A percentile compares a stretch with the other conserved stretches of the same genome.
These are phyloP conservation scores for Danielozyma ontarioensis DNA, from an alignment of 805 yeast genomes.

Conservation along the genomic window DNA sequence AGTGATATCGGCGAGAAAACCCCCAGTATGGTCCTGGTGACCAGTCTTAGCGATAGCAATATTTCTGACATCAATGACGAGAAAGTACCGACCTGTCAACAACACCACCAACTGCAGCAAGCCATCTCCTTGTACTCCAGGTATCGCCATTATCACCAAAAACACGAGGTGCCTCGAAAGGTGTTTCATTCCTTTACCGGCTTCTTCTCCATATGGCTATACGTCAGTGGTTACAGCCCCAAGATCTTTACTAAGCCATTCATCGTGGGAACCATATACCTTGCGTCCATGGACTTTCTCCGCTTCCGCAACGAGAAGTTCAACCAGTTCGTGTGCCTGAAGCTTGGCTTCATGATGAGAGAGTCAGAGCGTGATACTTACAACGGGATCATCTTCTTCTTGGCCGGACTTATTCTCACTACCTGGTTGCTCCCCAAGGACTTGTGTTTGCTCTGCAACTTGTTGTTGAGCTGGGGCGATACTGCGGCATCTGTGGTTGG, in stretches of 20 bases:
- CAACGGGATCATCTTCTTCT: conserved; percentile 15
- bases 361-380: conserved; percentile 8
- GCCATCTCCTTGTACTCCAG: not conserved
- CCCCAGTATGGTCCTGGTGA: no score
- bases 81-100: no score
- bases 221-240: conserved; percentile 9
- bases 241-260: conserved; percentile 8
- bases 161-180: conserved; percentile 17
- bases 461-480: conserved; percentile 18
- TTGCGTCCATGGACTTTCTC: conserved; percentile 9
- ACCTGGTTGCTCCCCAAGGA: conserved; percentile 12
- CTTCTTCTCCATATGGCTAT: conserved; percentile 12
- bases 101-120: no score
- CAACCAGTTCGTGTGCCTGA: conserved; percentile 7
- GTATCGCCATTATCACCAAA: not conserved
- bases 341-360: conserved; percentile 11
- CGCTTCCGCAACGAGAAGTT: conserved; percentile 9
- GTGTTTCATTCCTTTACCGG: conserved; percentile 15
- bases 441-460: conserved; percentile 9
- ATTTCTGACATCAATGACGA: no score
- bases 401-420: conserved; percentile 13
- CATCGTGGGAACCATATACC: conserved; percentile 6
- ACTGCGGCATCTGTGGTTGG: conserved; percentile 14
- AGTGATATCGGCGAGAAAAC: no score
- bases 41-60: no score